Evolutionary conservation across 1,139 yeast genomes (phyloP).

Genomic region (Suhomyces atakaporum): DNA sequence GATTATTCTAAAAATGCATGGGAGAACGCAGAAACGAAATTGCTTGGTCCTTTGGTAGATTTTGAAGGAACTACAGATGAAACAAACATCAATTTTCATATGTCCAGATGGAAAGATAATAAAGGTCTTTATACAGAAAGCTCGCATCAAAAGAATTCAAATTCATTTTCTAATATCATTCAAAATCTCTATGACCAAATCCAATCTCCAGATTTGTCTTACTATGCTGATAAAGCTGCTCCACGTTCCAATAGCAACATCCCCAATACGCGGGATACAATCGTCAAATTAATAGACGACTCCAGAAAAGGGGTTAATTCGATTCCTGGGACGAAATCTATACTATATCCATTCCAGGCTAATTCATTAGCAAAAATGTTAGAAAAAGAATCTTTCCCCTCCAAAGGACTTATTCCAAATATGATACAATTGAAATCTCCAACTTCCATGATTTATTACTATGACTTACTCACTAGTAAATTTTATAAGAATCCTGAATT

Average conservation of each 20-base stretch:
- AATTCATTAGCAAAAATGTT: conserved; percentile 62
- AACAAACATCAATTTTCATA: conserved; percentile 26
- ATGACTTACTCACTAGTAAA: conserved; percentile 32
- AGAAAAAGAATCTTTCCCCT: conserved; percentile 47
- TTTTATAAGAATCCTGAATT: conserved; percentile 38
- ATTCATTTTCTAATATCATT: conserved; percentile 24
- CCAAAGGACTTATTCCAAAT: conserved; percentile 45
- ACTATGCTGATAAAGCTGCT: conserved; percentile 18
- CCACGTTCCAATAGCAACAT: neutral
- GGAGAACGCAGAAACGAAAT: conserved; percentile 7
- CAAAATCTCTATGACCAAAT: conserved; percentile 40
- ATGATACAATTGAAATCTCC: conserved; percentile 34
- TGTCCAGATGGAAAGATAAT: conserved; percentile 32
- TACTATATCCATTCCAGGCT: conserved; percentile 57
- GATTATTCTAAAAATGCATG: conserved; percentile 38
- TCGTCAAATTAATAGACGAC: conserved; percentile 1
- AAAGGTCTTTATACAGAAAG: neutral
- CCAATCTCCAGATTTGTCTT: conserved; percentile 38
- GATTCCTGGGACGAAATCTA: conserved; percentile 52
- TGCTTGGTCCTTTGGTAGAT: conserved; percentile 1
- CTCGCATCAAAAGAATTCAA: neutral
- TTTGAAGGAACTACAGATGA: conserved; percentile 1
- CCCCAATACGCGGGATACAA: neutral
- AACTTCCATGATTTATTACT: conserved; percentile 24
- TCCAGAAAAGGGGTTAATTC: conserved; percentile 4